Evolutionary conservation across 768 basidiomycete genomes (phyloP).

Genomic region (Termitomyces sp.): DNA sequence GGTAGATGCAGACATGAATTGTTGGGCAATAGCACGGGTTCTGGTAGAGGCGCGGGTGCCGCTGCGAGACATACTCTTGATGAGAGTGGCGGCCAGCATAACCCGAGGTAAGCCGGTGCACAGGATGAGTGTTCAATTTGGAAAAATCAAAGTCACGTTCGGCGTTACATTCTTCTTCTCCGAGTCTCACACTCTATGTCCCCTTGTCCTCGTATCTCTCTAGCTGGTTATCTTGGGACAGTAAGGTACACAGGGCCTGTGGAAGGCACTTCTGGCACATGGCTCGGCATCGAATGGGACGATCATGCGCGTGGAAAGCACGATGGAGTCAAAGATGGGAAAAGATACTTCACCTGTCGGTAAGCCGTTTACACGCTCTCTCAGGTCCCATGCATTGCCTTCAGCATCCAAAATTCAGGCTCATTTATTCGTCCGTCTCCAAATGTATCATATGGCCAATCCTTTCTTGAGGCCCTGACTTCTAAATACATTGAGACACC

Average conservation of each 20-base stretch:
- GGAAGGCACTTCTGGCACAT: conserved; percentile 56
- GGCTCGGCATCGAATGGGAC: conserved; percentile 99
- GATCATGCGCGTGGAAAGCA: conserved; percentile 82
- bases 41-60: conserved; percentile 32
- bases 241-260: conserved; percentile 67
- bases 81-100: conserved; percentile 19
- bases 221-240: conserved; percentile 57
- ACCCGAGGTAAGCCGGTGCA: conserved; percentile 4
- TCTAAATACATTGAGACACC: conserved; percentile 72
- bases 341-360: conserved; percentile 76
- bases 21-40: conserved; percentile 40
- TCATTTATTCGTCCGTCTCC: conserved; percentile 79
- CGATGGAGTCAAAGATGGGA: conserved; percentile 74
- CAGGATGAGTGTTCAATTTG: neutral
- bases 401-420: conserved; percentile 57
- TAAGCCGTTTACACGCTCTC: conserved; percentile 30
- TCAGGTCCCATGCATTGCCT: conserved; percentile 11
- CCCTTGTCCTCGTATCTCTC: conserved; percentile 44
- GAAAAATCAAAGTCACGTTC: conserved; percentile 10
- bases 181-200: conserved; percentile 1
- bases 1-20: conserved; percentile 39
- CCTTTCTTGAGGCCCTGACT: conserved; percentile 71
- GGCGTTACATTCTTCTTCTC: conserved; percentile 25
- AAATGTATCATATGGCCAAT: conserved; percentile 51
- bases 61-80: conserved; percentile 38